Evolutionary conservation across 192 early-diverging fungal genomes (phyloP).

Genomic region (Linnemannia elongata): DNA sequence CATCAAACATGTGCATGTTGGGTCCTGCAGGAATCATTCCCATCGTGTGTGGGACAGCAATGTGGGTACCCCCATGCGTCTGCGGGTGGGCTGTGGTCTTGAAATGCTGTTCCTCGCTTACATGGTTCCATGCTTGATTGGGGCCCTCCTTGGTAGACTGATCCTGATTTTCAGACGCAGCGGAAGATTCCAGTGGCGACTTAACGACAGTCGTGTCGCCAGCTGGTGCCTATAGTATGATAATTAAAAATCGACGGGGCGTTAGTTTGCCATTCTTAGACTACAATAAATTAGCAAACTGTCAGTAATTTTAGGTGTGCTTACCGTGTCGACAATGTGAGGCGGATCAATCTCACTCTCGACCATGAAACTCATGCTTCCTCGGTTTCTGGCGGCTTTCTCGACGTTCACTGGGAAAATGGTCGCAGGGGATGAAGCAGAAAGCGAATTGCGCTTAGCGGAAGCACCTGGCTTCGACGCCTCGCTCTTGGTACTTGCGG

Average conservation of each 20-base stretch:
- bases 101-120: neutral
- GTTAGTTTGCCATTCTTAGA: no score
- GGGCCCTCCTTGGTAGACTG: neutral
- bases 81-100: neutral
- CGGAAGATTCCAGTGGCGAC: neutral
- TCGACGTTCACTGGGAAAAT: conserved; percentile 50
- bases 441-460: conserved; percentile 32
- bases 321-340: neutral
- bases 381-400: conserved; percentile 45
- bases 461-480: neutral
- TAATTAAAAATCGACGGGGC: no score
- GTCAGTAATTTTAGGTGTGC: neutral
- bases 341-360: conserved; percentile 43
- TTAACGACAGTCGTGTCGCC: neutral
- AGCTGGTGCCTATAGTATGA: neutral
- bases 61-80: no score
- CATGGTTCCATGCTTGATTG: neutral
- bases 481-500: neutral
- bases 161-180: neutral
- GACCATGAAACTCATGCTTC: conserved; percentile 56
- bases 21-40: neutral
- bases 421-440: conserved; percentile 11
- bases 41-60: neutral
- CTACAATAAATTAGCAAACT: neutral
- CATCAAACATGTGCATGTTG: conserved; percentile 16